Evolutionary conservation across 345 rosid species (phyloP), one percentile per base, ranked within the genome.

Genomic region (Laguncularia racemosa): DNA sequence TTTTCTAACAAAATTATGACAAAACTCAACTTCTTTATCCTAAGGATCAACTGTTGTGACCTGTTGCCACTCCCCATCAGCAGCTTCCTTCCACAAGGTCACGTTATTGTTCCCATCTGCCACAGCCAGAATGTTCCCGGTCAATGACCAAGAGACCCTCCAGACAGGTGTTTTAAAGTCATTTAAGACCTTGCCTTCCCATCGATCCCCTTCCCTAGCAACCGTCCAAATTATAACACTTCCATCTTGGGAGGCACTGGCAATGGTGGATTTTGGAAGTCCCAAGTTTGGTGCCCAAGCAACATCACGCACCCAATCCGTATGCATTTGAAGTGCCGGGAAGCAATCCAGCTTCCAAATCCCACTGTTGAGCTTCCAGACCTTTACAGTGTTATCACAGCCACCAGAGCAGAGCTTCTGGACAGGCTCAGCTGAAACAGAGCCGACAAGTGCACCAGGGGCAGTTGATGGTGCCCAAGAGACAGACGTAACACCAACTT

Each of bases 251-350:
- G 62, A 65, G 0, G 69, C 63, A 47, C 69, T 58, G 3, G 62
- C 58, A 9, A 58, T 65, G 16, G 57, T 58, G 23, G 69, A 65
- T 33, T 65, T 65, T 16, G 69, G 69, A n/a, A 65, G 69, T 21
- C 69, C 69, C 62, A 58, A 17, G 53, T 65, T 65, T 16, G 69
- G 69, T 0, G 69, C 69, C 69, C 69, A 58, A 45, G 69, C 69
- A 38, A 65, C 63, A 14, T 65, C 69, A 43, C 69, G 57, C 15
- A 58, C 69, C 63, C 68, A 64, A 4, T 64, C 68, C 45, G 56
- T 57, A 51, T 64, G 68, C 61, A 57, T 44, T 15, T 57, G 68
- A 21, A 58, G 63, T 4, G 58, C 69, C 0, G 68, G 68, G n/a
- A 65, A 65, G 15, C 68, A 65, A 46, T 65, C 68, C 69, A 65